These are phyloP conservation scores for Umbellularia californica DNA, from an alignment of 164 flowering plant species.

Conservation along the genomic window DNA sequence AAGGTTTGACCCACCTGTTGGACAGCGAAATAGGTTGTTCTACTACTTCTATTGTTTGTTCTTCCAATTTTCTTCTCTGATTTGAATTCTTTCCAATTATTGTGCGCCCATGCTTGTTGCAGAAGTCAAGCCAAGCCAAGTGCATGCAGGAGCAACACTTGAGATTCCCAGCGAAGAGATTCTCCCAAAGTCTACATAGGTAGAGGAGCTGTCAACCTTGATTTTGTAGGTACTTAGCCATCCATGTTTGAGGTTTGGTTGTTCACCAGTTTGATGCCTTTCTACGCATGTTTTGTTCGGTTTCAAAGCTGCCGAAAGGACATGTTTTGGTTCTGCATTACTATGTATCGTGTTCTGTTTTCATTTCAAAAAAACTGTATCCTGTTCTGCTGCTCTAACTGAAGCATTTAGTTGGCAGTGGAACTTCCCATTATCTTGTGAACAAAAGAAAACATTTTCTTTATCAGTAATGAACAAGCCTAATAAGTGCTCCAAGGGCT, in stretches of 20 bases:
- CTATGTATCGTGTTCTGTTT: not conserved
- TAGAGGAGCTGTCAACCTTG: not conserved
- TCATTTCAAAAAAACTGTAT: no score
- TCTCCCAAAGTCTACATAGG: constrained; percentile 36
- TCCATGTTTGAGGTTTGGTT: not conserved
- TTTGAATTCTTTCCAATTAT: not conserved
- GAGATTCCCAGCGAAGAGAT: constrained; percentile 66
- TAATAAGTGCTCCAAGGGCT: not conserved
- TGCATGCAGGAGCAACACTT: constrained; percentile 64
- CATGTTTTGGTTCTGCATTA: not conserved
- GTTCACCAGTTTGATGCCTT: not conserved
- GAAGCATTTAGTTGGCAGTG: not conserved
- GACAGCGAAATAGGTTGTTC: not conserved
- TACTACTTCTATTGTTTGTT: not conserved
- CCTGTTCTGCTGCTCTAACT: not conserved
- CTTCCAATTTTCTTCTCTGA: not conserved
- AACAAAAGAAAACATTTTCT: no score
- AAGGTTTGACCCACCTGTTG: not conserved
- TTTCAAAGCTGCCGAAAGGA: not conserved
- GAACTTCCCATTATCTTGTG: not conserved
- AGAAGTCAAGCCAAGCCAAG: constrained; percentile 59
- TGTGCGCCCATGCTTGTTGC: constrained; percentile 23
- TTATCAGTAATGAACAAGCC: not conserved
- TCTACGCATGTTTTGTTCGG: not conserved
- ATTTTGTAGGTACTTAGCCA: not conserved